Evolutionary conservation across 2,329 filamentous ascomycete species (phyloP).

Genomic region (Cryoendolithus antarcticus): DNA sequence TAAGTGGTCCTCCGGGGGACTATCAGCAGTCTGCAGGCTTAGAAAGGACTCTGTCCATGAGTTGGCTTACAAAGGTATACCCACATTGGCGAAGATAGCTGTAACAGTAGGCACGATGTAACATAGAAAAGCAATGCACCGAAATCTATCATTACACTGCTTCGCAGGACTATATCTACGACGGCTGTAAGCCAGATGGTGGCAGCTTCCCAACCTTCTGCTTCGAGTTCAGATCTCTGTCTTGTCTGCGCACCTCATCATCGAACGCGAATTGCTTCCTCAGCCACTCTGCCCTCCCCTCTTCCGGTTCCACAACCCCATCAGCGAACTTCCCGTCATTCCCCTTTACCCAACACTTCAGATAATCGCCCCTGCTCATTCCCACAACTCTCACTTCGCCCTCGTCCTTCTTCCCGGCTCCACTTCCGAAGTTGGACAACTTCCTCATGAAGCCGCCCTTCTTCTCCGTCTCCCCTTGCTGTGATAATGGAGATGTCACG

Average conservation of each 20-base stretch:
- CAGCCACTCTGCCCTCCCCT: conserved; percentile 11
- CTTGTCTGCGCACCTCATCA: conserved; percentile 4
- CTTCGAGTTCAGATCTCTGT: background rate
- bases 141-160: no score
- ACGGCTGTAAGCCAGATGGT: no score
- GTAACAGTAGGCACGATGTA: no score
- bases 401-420: conserved; percentile 3
- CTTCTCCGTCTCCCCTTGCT: conserved; percentile 1
- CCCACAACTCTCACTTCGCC: conserved; percentile 10
- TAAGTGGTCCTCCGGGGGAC: conserved; percentile 7
- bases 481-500: background rate
- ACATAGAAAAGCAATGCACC: no score
- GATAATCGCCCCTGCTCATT: conserved; percentile 13
- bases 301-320: conserved; percentile 8
- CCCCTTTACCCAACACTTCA: conserved; percentile 13
- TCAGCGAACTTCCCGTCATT: conserved; percentile 10
- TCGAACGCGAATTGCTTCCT: conserved; percentile 7
- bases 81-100: no score
- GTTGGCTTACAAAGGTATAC: no score
- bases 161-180: no score
- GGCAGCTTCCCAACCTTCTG: no score
- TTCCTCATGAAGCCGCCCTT: conserved; percentile 2
- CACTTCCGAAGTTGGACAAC: background rate
- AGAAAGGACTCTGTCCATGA: no score
- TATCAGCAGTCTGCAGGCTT: background rate